phyloP scores from a whole-genome alignment of 176 grass and related monocot genomes.

The Eragrostis nindensis region DNA sequence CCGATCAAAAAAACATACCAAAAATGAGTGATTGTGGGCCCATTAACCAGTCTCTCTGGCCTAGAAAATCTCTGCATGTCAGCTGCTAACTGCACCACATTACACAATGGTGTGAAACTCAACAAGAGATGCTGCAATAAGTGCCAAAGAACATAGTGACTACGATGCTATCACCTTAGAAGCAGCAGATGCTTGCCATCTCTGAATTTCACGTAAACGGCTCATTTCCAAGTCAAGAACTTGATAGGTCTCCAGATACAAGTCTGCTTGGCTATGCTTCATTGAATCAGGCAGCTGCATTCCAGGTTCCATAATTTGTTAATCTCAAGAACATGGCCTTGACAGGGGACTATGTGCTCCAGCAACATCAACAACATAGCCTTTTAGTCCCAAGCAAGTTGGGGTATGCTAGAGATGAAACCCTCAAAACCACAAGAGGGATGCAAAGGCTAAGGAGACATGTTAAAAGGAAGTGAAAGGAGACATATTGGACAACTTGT shows the following conservation, averaged over 20 bases:
- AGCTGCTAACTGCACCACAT: slow-evolving; percentile 83
- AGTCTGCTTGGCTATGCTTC: slow-evolving; percentile 96
- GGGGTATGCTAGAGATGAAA: not conserved
- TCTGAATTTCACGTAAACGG: slow-evolving; percentile 97
- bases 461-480: not conserved
- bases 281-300: slow-evolving; percentile 97
- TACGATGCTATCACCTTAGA: slow-evolving; percentile 67
- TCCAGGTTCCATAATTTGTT: slow-evolving; percentile 38
- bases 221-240: slow-evolving; percentile 99
- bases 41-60: slow-evolving; percentile 96
- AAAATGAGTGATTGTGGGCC: slow-evolving; percentile 95
- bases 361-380: not conserved
- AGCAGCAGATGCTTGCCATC: slow-evolving; percentile 99
- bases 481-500: slow-evolving; percentile 5
- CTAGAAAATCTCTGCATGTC: slow-evolving; percentile 98
- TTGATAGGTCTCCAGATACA: slow-evolving; percentile 97
- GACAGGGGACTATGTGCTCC: slow-evolving; percentile 14
- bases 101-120: slow-evolving; percentile 36
- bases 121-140: slow-evolving; percentile 32
- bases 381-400: not conserved
- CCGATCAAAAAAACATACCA: slow-evolving; percentile 65
- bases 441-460: not conserved
- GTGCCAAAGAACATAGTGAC: not conserved
- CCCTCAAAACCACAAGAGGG: not conserved
- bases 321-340: slow-evolving; percentile 12